These are phyloP conservation scores for Fusarium sp. DNA, from an alignment of 2,329 filamentous ascomycete species.

Conservation along the genomic window DNA sequence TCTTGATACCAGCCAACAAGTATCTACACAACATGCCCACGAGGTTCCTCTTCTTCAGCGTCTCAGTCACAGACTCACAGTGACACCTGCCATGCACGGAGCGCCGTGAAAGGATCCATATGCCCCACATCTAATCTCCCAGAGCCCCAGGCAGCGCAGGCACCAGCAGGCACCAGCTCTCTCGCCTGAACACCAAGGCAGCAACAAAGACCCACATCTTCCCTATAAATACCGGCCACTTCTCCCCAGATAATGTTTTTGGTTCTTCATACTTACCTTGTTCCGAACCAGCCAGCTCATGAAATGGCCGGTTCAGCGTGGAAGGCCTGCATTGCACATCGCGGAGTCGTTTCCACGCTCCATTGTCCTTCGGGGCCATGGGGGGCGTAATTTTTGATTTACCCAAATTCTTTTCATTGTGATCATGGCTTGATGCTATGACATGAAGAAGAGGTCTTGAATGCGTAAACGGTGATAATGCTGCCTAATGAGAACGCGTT, in stretches of 20 bases:
- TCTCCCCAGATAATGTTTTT: conserved; percentile 43
- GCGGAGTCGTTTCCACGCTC: conserved; percentile 58
- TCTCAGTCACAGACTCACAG: too few species aligned
- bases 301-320: conserved; percentile 54
- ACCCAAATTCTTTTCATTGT: conserved; percentile 54
- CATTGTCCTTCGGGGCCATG: conserved; percentile 65
- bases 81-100: neutral
- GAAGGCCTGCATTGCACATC: conserved; percentile 66
- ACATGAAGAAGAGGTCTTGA: conserved; percentile 41
- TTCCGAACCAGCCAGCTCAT: conserved; percentile 56
- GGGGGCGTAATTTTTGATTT: conserved; percentile 65
- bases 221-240: conserved; percentile 48
- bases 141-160: neutral
- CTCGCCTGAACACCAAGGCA: conserved; percentile 29
- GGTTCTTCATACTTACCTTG: conserved; percentile 65
- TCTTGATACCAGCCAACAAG: too few species aligned
- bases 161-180: too few species aligned
- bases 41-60: too few species aligned
- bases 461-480: too few species aligned
- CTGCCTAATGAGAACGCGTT: too few species aligned
- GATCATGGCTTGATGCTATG: conserved; percentile 49
- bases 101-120: too few species aligned
- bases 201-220: neutral
- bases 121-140: conserved; percentile 9
- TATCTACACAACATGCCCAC: too few species aligned